A percentile compares a stretch with the other conserved stretches of the same genome.
Conservation (phyloP, 1,139 yeast species). For the Keqinozyma sinolaborantium region DNA sequence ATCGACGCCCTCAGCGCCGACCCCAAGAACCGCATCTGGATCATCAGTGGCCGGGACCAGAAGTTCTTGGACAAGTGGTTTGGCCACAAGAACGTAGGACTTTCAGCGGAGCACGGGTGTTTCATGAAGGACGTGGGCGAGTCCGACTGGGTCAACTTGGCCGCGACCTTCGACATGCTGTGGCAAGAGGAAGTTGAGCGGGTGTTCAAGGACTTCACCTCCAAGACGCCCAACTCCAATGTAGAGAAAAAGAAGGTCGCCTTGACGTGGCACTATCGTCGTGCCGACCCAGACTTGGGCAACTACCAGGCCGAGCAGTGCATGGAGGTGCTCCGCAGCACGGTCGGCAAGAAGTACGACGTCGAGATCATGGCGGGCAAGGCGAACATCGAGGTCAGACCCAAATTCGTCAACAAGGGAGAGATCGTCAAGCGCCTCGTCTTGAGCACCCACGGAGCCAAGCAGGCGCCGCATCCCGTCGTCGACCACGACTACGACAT, state of each 20-base stretch:
- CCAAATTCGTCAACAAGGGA: slow-evolving; percentile 91
- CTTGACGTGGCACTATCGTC: slow-evolving; percentile 95
- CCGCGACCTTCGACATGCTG: slow-evolving; percentile 82
- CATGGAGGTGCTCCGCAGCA: slow-evolving; percentile 56
- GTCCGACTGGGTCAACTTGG: slow-evolving; percentile 75
- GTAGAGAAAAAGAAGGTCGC: slow-evolving; percentile 92
- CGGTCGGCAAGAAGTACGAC: slow-evolving; percentile 66
- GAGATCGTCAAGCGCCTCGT: slow-evolving; percentile 86
- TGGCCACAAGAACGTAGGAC: slow-evolving; percentile 69
- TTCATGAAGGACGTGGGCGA: slow-evolving; percentile 72
- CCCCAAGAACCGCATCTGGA: slow-evolving; percentile 87
- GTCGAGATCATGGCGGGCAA: slow-evolving; percentile 93
- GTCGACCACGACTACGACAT: slow-evolving; percentile 24
- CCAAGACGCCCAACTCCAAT: slow-evolving; percentile 84
- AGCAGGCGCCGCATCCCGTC: slow-evolving; percentile 32
- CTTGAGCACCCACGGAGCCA: slow-evolving; percentile 53
- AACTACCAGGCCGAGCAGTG: slow-evolving; percentile 78
- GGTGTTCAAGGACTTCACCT: slow-evolving; percentile 71
- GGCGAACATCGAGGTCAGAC: slow-evolving; percentile 95
- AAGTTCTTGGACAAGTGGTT: slow-evolving; percentile 86
- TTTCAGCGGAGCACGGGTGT: slow-evolving; percentile 97
- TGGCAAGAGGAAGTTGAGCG: slow-evolving; percentile 86
- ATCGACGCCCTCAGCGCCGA: slow-evolving; percentile 64
- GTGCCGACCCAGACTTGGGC: slow-evolving; percentile 92
- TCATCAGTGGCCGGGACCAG: slow-evolving; percentile 95